phyloP scores from a whole-genome alignment of 2,329 filamentous ascomycete species.

The Trichoderma atrobrunneum region DNA sequence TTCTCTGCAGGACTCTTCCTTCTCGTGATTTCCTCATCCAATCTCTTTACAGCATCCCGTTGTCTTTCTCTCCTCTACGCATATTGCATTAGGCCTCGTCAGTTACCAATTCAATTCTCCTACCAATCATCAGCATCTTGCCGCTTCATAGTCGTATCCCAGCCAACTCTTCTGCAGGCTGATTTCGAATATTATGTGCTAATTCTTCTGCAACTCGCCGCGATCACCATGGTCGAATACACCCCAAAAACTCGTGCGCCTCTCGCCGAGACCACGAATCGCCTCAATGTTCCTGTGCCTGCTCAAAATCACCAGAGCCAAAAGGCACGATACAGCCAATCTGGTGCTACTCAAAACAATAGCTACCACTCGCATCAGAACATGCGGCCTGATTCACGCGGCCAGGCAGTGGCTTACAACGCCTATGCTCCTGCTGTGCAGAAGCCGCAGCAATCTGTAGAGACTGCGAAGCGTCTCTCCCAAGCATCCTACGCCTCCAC shows the following conservation, averaged over 20 bases:
- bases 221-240: constrained; percentile 32
- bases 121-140: constrained; percentile 12
- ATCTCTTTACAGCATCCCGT: neutral
- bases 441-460: constrained; percentile 31
- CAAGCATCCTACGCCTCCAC: constrained; percentile 43
- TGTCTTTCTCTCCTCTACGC: neutral
- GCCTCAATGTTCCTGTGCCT: constrained; percentile 43
- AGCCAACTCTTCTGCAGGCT: neutral
- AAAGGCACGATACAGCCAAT: constrained; percentile 34
- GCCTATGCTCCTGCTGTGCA: constrained; percentile 26
- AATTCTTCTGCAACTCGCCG: constrained; percentile 26
- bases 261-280: constrained; percentile 47
- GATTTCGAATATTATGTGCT: constrained; percentile 36
- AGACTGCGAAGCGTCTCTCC: constrained; percentile 39
- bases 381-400: neutral
- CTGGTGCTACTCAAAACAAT: constrained; percentile 15
- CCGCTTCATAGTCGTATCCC: neutral
- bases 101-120: constrained; percentile 15
- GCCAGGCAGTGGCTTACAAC: constrained; percentile 13
- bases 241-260: constrained; percentile 38
- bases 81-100: constrained; percentile 3
- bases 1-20: neutral
- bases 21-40: neutral
- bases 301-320: constrained; percentile 27
- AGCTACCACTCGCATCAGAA: constrained; percentile 14